These are phyloP conservation scores for Citrus glauca DNA, from an alignment of 345 rosid species.

Conservation along the genomic window DNA sequence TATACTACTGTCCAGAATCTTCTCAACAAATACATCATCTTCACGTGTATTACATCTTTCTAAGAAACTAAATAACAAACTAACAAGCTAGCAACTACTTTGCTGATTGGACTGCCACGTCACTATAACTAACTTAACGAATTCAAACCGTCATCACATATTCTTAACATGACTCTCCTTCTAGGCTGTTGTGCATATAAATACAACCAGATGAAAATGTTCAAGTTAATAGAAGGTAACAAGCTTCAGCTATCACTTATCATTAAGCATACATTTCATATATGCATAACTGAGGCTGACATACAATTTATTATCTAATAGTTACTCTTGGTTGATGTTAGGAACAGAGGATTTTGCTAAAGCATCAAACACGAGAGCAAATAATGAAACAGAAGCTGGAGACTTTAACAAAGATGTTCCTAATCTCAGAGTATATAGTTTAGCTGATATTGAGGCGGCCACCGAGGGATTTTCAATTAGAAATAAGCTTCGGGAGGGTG, in stretches of 20 bases:
- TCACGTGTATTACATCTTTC: too few relatives aligned
- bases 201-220: constrained; percentile 11
- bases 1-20: too few relatives aligned
- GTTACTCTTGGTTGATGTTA: background rate
- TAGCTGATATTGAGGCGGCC: background rate
- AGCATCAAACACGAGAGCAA: background rate
- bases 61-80: too few relatives aligned
- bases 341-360: background rate
- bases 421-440: background rate
- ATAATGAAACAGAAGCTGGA: background rate
- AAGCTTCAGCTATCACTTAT: too few relatives aligned
- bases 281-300: too few relatives aligned
- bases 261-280: constrained; percentile 7
- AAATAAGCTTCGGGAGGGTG: constrained; percentile 18
- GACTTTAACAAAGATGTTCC: background rate
- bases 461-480: background rate
- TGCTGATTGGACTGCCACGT: too few relatives aligned
- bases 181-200: background rate
- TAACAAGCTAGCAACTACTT: too few relatives aligned
- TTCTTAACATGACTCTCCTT: constrained; percentile 19
- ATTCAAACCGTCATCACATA: too few relatives aligned
- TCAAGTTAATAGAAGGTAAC: background rate
- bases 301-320: background rate
- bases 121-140: too few relatives aligned
- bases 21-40: too few relatives aligned